phyloP scores from a whole-genome alignment of 1,284 basidiomycete species.

The Tilletia horrida region DNA sequence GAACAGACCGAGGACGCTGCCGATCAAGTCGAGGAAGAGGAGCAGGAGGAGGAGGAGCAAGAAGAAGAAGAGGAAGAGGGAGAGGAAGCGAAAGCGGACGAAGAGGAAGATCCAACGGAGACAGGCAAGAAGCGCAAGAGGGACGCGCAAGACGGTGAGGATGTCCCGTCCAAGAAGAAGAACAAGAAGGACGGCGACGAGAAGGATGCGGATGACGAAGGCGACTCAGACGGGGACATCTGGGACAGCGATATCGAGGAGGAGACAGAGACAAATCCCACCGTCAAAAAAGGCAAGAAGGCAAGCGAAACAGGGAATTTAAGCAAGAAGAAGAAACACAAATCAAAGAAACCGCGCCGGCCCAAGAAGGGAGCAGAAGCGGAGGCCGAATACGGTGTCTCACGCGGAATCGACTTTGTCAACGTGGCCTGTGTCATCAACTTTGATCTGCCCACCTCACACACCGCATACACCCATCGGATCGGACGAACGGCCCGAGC shows the following conservation, averaged over 20 bases:
- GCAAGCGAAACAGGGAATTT: too few relatives aligned
- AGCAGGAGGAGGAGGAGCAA: constrained; percentile 39
- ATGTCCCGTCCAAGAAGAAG: constrained; percentile 34
- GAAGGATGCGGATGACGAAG: constrained; percentile 14
- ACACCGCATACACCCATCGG: constrained; percentile 90
- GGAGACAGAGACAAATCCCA: constrained; percentile 4
- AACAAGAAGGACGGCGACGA: background rate
- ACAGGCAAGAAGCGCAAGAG: constrained; percentile 23
- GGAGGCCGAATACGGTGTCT: constrained; percentile 76
- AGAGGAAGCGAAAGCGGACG: constrained; percentile 41
- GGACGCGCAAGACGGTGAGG: constrained; percentile 30
- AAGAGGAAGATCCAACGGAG: constrained; percentile 7
- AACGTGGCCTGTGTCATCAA: constrained; percentile 97
- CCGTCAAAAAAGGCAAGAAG: constrained; percentile 18
- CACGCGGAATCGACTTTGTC: constrained; percentile 93
- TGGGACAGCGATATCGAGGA: constrained; percentile 14
- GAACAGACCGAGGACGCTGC: constrained; percentile 57
- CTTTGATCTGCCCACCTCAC: constrained; percentile 87
- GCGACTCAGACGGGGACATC: constrained; percentile 16
- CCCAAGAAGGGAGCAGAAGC: constrained; percentile 18
- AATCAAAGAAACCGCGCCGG: background rate
- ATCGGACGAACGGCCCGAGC: constrained; percentile 94
- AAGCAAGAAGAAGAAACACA: constrained; percentile 3
- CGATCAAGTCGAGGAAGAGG: constrained; percentile 53
- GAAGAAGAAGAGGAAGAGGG: constrained; percentile 50